Conservation (phyloP, 257 asterid genomes). For the Jacaranda copaia region DNA sequence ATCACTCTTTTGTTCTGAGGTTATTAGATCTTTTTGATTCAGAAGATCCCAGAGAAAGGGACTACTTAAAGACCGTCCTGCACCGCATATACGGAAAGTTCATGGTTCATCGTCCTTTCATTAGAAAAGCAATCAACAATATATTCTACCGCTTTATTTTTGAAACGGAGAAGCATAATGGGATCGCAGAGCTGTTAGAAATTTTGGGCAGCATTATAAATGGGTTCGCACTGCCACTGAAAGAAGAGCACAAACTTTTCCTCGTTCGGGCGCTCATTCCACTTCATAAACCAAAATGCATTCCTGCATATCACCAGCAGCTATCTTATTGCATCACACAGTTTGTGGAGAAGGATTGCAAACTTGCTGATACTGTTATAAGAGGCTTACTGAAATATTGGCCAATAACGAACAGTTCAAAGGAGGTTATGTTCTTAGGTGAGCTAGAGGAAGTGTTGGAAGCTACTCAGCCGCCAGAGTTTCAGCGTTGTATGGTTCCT, state of each 20-base stretch:
- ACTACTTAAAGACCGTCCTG: constrained; percentile 64
- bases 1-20: constrained; percentile 65
- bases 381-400: constrained; percentile 62
- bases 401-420: constrained; percentile 73
- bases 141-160: constrained; percentile 66
- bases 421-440: constrained; percentile 71
- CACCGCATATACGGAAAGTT: constrained; percentile 74
- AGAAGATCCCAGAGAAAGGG: constrained; percentile 78
- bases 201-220: constrained; percentile 74
- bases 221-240: constrained; percentile 75
- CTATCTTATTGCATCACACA: constrained; percentile 64
- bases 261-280: constrained; percentile 73
- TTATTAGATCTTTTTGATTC: constrained; percentile 71
- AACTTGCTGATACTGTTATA: constrained; percentile 65
- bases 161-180: constrained; percentile 75
- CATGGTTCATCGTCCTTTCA: constrained; percentile 78
- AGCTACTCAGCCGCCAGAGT: constrained; percentile 65
- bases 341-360: constrained; percentile 68
- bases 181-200: constrained; percentile 72
- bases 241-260: constrained; percentile 75
- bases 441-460: constrained; percentile 67
- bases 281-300: constrained; percentile 76
- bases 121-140: constrained; percentile 68
- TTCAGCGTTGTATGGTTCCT: constrained; percentile 66
- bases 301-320: constrained; percentile 63